Base-by-base conservation (phyloP, 805 yeast genomes). In the Saturnispora saitoi region DNA sequence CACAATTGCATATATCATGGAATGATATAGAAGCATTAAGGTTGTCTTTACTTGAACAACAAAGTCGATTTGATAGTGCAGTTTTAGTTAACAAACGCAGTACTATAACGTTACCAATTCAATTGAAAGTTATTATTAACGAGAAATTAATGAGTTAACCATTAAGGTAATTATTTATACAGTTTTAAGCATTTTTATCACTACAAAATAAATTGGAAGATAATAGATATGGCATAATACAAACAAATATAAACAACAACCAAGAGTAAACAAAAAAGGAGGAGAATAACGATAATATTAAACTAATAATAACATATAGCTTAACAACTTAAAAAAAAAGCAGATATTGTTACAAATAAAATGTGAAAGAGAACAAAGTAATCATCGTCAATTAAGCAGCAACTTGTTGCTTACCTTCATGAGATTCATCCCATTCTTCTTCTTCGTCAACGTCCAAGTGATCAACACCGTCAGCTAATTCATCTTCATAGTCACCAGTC, bases 371-470 rank as follows among this genome's bases (percentile, higher is more conserved):
- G 17, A 22, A n/a, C n/a, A 34, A 34, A 34, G 38, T 17, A 34
- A n/a, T n/a, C n/a, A n/a, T n/a, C n/a, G n/a, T 34, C 17, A 37
- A 37, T 61, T 54, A 64, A 53, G 64, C 67, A 45, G 60, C 54
- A 43, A 54, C 61, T 39, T 60, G 37, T 44, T 54, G 49, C 28
- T 48, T 41, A 32, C 19, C 38, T 34, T 34, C 38, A 34, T 19
- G 38, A 34, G 43, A 48, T 41, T 51, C 54, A 14, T 42, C 78
- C 66, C 77, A 74, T 63, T 72, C 78, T 61, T 71, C 72, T 58
- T 75, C 81, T 45, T 74, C 28, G 28, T 24, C 71, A 54, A 70
- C 74, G 48, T 73, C 76, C 55, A 75, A 67, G 49, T 70, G 58
- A 54, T 75, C 75, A 51, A 69, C 79, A 55, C 72, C 74, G 20